Percentiles rank a stretch among this genome's conserved stretches.
These are phyloP conservation scores for Fusarium sp. DNA, from an alignment of 2,329 filamentous ascomycete genomes.

Conservation along the genomic window DNA sequence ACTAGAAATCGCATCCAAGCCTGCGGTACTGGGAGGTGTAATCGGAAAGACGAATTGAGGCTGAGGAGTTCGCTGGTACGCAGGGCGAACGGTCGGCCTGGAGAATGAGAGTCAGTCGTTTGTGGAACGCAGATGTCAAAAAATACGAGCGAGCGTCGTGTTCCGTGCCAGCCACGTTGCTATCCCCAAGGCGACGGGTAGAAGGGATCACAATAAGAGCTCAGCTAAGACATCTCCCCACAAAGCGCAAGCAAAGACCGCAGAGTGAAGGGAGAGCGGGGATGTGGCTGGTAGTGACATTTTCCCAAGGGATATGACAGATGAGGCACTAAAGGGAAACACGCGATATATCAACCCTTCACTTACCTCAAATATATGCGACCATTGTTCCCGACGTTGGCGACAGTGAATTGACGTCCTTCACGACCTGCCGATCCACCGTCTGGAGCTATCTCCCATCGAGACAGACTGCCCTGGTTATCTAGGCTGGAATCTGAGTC, in stretches of 20 bases:
- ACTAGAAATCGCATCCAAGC: conserved; percentile 57
- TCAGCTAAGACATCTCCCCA: conserved; percentile 26
- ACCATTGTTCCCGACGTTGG: conserved; percentile 84
- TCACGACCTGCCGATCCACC: conserved; percentile 68
- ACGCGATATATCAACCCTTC: background rate
- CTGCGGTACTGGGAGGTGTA: conserved; percentile 68
- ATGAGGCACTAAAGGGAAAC: conserved; percentile 11
- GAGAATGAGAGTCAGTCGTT: conserved; percentile 29
- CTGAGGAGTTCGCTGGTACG: conserved; percentile 68
- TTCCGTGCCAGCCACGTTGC: conserved; percentile 18
- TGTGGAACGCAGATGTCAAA: conserved; percentile 26
- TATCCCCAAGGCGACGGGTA: conserved; percentile 11
- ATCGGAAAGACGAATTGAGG: conserved; percentile 68
- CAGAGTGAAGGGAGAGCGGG: conserved; percentile 24
- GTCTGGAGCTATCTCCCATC: conserved; percentile 67
- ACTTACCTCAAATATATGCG: conserved; percentile 81
- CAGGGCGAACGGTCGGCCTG: conserved; percentile 70
- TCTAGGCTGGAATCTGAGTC: conserved; percentile 59
- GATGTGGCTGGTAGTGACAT: conserved; percentile 24
- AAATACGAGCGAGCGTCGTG: conserved; percentile 23
- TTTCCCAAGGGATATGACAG: conserved; percentile 13
- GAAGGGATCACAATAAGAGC: conserved; percentile 19
- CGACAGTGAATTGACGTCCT: conserved; percentile 79
- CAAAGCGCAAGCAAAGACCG: conserved; percentile 18
- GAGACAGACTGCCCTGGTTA: conserved; percentile 41